These are phyloP conservation scores for Lasiodiplodia gonubiensis DNA, from an alignment of 2,329 filamentous ascomycete genomes.

Conservation along the genomic window DNA sequence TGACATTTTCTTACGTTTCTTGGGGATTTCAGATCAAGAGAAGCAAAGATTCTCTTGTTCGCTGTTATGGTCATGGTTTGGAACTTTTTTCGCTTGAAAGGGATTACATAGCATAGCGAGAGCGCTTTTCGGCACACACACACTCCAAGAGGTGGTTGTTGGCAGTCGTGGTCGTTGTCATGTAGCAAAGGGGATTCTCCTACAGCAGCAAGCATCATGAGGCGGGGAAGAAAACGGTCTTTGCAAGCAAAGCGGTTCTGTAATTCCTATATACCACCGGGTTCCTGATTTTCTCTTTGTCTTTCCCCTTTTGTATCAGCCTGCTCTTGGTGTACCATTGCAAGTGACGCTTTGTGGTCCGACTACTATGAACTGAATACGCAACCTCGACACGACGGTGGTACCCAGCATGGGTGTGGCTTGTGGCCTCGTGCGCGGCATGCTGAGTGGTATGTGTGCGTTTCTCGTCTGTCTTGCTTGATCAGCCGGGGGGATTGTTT, in stretches of 20 bases:
- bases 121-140: neutral
- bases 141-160: neutral
- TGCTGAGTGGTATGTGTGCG: neutral
- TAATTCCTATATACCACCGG: neutral
- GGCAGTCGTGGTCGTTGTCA: neutral
- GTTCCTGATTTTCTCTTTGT: neutral
- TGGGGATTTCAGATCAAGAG: neutral
- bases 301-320: neutral
- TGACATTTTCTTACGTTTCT: neutral
- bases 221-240: neutral
- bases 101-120: conserved; percentile 4
- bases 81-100: neutral
- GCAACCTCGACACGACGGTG: conserved; percentile 7
- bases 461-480: neutral
- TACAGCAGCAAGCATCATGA: neutral
- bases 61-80: neutral
- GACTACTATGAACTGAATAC: neutral
- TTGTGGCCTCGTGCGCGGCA: neutral
- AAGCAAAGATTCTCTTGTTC: neutral
- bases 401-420: conserved; percentile 10
- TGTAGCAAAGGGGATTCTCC: neutral
- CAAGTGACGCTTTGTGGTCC: neutral
- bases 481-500: neutral
- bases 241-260: neutral
- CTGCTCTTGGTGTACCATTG: neutral